Evolutionary conservation across 352 stramenopile genomes (phyloP), one percentile per base, ranked within the genome.

Genomic region (Globisporangium abappressorium): DNA sequence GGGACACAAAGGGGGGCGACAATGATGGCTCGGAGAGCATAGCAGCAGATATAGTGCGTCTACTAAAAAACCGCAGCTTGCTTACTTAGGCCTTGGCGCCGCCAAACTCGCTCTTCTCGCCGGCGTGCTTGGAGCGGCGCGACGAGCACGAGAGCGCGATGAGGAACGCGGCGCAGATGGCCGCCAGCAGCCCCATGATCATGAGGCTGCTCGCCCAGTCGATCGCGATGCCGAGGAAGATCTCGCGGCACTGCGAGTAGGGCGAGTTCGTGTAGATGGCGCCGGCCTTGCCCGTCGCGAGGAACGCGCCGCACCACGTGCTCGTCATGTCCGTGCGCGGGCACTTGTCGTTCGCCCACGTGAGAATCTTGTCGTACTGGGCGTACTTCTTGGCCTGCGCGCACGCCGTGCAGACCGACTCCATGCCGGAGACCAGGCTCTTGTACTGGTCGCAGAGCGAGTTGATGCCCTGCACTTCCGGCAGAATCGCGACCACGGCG

Each of bases 311-410:
- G 57, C 87, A 95, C 74, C 82, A 95, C n/a, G 77, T 51, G 36
- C 84, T 61, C 55, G 80, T 90, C 6, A 69, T 64, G 47, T 71
- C 73, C 5, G 79, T 86, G 55, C 85, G 74, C 4, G 85, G 85
- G 58, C 87, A 95, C 75, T 95, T 54, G 65, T 87, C 77, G 71
- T 93, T 87, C 9, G 85, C 80, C 87, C 87, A 95, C 64, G 91
- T 79, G 30, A 93, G 76, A n/a, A 95, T 75, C 34, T 71, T 71
- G n/a, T 81, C 85, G 59, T 90, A 86, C 66, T 92, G 88, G 36
- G 80, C 66, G 53, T 86, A 83, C 59, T 90, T 38, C 38, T 79
- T 84, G 14, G 82, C 86, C 18, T 70, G 65, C 43, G 72, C 70
- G 22, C 87, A 95, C n/a, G 69, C 81, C 0, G 70, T 58, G 60